Conservation (phyloP, 2,329 filamentous ascomycete species). For the Aspergillus brasiliensis region DNA sequence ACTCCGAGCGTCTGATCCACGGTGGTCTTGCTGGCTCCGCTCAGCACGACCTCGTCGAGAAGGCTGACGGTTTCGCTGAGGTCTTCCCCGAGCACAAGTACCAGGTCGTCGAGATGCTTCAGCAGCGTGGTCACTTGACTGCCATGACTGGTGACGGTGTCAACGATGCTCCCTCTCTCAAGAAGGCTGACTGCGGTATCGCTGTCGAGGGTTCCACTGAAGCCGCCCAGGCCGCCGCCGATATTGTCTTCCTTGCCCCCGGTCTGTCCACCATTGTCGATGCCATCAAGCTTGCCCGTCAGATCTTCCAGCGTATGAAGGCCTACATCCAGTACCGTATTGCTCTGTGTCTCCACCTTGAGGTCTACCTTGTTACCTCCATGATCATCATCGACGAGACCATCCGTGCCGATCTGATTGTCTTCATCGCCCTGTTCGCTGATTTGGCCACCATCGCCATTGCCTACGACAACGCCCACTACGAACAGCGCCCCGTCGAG, state of each 20-base stretch:
- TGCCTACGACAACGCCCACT: constrained; percentile 78
- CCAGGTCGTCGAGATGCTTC: constrained; percentile 74
- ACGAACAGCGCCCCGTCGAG: constrained; percentile 72
- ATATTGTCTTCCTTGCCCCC: constrained; percentile 74
- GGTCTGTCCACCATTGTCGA: constrained; percentile 71
- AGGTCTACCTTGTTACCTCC: constrained; percentile 74
- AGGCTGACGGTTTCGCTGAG: constrained; percentile 72
- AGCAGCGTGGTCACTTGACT: constrained; percentile 71
- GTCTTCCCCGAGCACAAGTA: constrained; percentile 78
- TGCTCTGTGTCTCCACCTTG: constrained; percentile 71
- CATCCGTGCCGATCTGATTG: constrained; percentile 70
- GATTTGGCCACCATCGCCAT: constrained; percentile 78
- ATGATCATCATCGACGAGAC: constrained; percentile 82
- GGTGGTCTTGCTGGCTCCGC: constrained; percentile 72
- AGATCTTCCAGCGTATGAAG: constrained; percentile 80
- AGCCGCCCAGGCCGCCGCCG: constrained; percentile 70
- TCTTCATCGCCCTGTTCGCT: constrained; percentile 78
- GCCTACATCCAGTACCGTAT: constrained; percentile 77
- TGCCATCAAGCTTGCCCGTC: constrained; percentile 72
- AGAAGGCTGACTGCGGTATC: constrained; percentile 75
- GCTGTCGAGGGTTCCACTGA: constrained; percentile 72
- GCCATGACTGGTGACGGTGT: constrained; percentile 78
- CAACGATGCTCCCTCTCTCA: constrained; percentile 72
- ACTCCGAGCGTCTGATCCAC: constrained; percentile 75
- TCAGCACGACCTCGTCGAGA: constrained; percentile 75